Base-by-base conservation (phyloP, 1,284 basidiomycete species). In the Rhizoctonia solani region DNA sequence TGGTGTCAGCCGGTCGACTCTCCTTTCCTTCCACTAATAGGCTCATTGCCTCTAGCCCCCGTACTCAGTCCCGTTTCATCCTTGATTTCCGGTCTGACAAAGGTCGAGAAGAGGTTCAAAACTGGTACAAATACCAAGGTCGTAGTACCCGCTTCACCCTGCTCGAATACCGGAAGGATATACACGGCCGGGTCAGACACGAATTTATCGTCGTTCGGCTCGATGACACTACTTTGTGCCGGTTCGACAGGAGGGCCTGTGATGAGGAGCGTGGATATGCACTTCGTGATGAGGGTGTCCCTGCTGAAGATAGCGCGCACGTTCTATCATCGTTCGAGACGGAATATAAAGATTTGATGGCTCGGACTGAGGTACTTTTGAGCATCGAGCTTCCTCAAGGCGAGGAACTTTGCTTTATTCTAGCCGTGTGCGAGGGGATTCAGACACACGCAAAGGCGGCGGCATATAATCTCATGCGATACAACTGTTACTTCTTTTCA, bases 401-500 rank as follows among this genome's bases (percentile, higher is more conserved):
- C 16, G 25, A 54, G 23, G 50, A 65, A 37, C 13, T 65, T 8
- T 3, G 8, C 5, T 14, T 53, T 27, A 54, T 65, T 14, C 25
- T 65, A 9, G 49, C 61, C 9, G 50, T 65, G 16, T 65, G 49
- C 41, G 30, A 19, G 16, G 34, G 37, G 3, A 53, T 65, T 29
- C 37, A 54, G 25, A 44, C 32, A 13, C 50, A 65, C 39, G 14
- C 37, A 16, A 30, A 21, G 2, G 21, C 61, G 1, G 21, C 14
- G 11, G 2, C 25, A 19, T 65, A 65, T n/a, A 32, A 34, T 6
- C 41, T 65, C 2, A 41, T 50, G 2, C 49, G 27, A 4, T 65
- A 30, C 61, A 65, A 65, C 41, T 65, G 61, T 39, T 65, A 65
- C 61, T 65, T 65, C 50, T 52, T 54, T n/a, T 42, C 37, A 14